These are phyloP conservation scores for Imleria badia DNA, from an alignment of 768 basidiomycete species.

Conservation along the genomic window DNA sequence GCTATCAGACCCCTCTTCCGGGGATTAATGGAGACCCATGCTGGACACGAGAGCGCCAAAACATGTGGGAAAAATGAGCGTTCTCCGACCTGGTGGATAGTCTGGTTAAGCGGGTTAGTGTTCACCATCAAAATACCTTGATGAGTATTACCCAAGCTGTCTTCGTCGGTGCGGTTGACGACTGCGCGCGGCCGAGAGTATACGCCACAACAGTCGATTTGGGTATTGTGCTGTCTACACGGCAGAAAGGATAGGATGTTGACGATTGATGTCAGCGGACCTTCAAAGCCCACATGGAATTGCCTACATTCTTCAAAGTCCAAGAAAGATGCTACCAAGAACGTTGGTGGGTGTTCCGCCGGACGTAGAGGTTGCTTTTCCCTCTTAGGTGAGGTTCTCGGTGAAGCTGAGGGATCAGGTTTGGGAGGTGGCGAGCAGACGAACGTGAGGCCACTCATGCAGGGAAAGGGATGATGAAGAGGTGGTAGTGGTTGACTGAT, in stretches of 20 bases:
- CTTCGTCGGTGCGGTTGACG: constrained; percentile 21
- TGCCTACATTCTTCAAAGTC: constrained; percentile 62
- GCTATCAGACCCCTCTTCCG: constrained; percentile 41
- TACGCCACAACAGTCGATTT: constrained; percentile 38
- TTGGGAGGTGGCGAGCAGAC: constrained; percentile 38
- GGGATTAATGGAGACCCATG: constrained; percentile 26
- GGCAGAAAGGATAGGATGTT: constrained; percentile 37
- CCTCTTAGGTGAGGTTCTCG: constrained; percentile 27
- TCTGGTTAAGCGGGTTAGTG: constrained; percentile 15
- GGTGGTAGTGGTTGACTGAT: constrained; percentile 45
- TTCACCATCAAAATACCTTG: not conserved
- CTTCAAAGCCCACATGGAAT: not conserved
- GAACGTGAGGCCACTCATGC: constrained; percentile 48
- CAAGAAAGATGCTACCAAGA: constrained; percentile 53
- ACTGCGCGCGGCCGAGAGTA: constrained; percentile 33
- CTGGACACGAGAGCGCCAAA: constrained; percentile 46
- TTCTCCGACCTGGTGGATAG: constrained; percentile 26
- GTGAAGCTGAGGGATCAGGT: constrained; percentile 25
- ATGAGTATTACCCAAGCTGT: constrained; percentile 40
- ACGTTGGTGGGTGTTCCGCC: constrained; percentile 37
- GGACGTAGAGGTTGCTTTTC: constrained; percentile 24
- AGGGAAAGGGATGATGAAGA: constrained; percentile 36
- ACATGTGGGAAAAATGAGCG: constrained; percentile 47
- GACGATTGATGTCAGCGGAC: not conserved
- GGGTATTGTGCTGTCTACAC: constrained; percentile 38